Evolutionary conservation across 1,284 basidiomycete species (phyloP).

Genomic region (Ceratorhiza oryzae-sativae): DNA sequence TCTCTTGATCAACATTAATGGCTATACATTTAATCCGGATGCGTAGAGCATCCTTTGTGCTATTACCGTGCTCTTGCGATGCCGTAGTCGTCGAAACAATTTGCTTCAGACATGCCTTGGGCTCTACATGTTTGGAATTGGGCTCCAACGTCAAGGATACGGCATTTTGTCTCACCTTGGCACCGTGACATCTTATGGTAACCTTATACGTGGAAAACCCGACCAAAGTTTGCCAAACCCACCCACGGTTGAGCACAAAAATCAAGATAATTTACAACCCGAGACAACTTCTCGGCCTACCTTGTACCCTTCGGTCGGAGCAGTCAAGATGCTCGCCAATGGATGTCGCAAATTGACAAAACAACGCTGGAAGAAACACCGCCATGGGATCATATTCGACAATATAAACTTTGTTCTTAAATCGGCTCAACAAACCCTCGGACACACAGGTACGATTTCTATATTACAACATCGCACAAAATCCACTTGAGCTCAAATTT

Average conservation of each 20-base stretch:
- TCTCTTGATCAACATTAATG: neutral
- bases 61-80: slow-evolving; percentile 44
- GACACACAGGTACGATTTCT: slow-evolving; percentile 46
- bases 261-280: neutral
- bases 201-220: slow-evolving; percentile 37
- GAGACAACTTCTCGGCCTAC: neutral
- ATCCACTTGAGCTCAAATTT: too few relatives aligned
- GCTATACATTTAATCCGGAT: neutral
- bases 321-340: neutral
- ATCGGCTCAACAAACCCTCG: slow-evolving; percentile 50
- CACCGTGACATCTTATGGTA: slow-evolving; percentile 47
- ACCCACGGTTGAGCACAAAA: neutral
- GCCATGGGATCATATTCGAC: slow-evolving; percentile 49
- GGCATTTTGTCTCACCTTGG: slow-evolving; percentile 48
- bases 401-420: slow-evolving; percentile 52
- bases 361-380: neutral
- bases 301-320: neutral
- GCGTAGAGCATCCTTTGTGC: neutral
- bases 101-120: slow-evolving; percentile 46
- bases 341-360: neutral
- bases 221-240: neutral
- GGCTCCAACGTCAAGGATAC: slow-evolving; percentile 49
- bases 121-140: slow-evolving; percentile 51
- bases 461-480: neutral
- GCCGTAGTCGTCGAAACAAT: slow-evolving; percentile 51